A percentile compares a stretch with the other conserved stretches of the same genome.
Conservation (phyloP, 108 stramenopile species). For the Nitzschia sp. region DNA sequence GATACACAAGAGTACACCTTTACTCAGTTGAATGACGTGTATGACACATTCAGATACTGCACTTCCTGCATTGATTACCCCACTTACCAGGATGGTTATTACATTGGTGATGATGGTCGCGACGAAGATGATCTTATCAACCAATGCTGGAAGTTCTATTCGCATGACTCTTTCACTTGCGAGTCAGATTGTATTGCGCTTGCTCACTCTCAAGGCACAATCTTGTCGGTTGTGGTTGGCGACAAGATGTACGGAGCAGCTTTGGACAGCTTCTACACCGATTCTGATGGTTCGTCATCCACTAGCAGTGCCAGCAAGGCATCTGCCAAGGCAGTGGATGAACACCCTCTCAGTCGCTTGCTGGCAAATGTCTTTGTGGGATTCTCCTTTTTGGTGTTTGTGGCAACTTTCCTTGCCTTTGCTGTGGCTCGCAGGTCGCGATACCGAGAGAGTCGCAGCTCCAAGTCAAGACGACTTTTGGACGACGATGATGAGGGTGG, state of each 20-base stretch:
- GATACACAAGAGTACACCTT: conserved; percentile 80
- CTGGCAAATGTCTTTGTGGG: conserved; percentile 77
- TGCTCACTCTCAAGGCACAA: conserved; percentile 74
- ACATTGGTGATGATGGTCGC: conserved; percentile 77
- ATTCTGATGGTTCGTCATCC: background rate
- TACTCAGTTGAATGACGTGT: conserved; percentile 72
- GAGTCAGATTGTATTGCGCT: conserved; percentile 69
- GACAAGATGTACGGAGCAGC: conserved; percentile 58
- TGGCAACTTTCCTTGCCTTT: conserved; percentile 85
- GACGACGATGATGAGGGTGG: conserved; percentile 47
- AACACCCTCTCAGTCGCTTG: conserved; percentile 55
- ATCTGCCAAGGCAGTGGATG: conserved; percentile 4
- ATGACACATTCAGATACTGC: conserved; percentile 68
- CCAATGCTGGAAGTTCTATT: conserved; percentile 90
- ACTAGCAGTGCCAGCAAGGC: conserved; percentile 1
- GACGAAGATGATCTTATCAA: conserved; percentile 90
- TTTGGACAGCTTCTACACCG: conserved; percentile 38
- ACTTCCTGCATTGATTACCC: conserved; percentile 88
- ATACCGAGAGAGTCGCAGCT: conserved; percentile 57
- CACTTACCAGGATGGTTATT: conserved; percentile 87
- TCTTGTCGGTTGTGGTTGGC: conserved; percentile 51
- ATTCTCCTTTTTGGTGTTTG: conserved; percentile 67
- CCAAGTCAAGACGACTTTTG: conserved; percentile 59
- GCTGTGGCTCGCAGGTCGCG: conserved; percentile 79
- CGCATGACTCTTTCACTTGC: conserved; percentile 76